Evolutionary conservation across 73 alveolate genomes (phyloP).

Genomic region (Paramecium sexaurelia): DNA sequence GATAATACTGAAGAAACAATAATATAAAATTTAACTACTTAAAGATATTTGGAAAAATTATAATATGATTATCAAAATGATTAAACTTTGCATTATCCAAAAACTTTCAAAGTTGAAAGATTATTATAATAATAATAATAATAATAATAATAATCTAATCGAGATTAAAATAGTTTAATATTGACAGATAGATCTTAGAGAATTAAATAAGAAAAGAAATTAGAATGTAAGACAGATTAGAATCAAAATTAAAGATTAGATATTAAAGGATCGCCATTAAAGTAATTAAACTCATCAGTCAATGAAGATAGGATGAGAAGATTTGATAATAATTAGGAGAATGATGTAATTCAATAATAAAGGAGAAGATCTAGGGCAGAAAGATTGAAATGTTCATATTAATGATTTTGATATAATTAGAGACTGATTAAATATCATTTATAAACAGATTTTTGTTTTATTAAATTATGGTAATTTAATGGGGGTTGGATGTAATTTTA

Average conservation of each 20-base stretch:
- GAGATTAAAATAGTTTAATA: background rate
- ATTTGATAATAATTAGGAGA: slow-evolving; percentile 17
- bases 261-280: background rate
- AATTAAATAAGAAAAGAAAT: background rate
- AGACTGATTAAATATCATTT: background rate
- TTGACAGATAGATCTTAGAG: background rate
- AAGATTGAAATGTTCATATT: background rate
- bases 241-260: background rate
- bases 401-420: background rate
- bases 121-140: too few species aligned
- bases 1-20: background rate
- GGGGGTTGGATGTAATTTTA: background rate
- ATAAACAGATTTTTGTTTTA: background rate
- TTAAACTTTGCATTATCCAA: slow-evolving; percentile 10
- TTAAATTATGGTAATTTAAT: background rate
- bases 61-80: background rate
- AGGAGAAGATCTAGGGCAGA: slow-evolving; percentile 42
- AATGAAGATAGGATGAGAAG: slow-evolving; percentile 6
- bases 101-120: background rate
- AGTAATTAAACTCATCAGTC: background rate
- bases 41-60: background rate
- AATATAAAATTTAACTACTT: background rate
- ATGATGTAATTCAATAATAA: background rate
- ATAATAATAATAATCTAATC: background rate
- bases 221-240: background rate